Conservation (phyloP, 306 rosid species). For the Glycyrrhiza uralensis region DNA sequence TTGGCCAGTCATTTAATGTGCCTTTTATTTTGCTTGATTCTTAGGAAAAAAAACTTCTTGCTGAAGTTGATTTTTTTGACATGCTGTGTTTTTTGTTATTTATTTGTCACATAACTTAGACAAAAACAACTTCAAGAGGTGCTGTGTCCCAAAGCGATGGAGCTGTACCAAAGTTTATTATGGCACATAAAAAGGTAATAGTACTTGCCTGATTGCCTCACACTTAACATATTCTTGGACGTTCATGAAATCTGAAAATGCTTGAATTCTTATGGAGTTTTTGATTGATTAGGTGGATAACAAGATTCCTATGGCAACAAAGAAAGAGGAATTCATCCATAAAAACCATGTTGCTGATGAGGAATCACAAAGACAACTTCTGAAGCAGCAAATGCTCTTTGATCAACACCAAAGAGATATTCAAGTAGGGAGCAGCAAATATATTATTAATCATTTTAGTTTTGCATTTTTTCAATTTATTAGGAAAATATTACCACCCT, state of each 20-base stretch:
- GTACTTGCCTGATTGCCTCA: neutral
- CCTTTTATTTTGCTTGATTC: neutral
- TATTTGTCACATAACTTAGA: constrained; percentile 31
- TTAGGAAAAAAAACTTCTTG: neutral
- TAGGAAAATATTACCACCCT: constrained; percentile 9
- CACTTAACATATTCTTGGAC: constrained; percentile 8
- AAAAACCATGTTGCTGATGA: constrained; percentile 44
- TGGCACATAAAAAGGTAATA: constrained; percentile 55
- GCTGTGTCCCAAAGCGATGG: constrained; percentile 45
- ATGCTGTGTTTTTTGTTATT: constrained; percentile 10
- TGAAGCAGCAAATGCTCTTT: constrained; percentile 61
- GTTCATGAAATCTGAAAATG: neutral
- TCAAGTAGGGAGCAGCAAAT: constrained; percentile 45
- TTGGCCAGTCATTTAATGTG: neutral
- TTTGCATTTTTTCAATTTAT: neutral
- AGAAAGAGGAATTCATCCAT: constrained; percentile 41
- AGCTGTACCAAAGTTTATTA: constrained; percentile 38
- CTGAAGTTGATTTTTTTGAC: constrained; percentile 6
- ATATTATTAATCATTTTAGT: neutral
- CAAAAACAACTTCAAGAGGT: constrained; percentile 44
- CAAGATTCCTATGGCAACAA: constrained; percentile 34
- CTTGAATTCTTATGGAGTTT: constrained; percentile 10
- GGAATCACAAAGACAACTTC: constrained; percentile 48
- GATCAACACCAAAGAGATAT: constrained; percentile 79
- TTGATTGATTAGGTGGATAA: constrained; percentile 39